phyloP scores from a whole-genome alignment of 768 basidiomycete genomes.

The Rhodosporidiobolus sp. region DNA sequence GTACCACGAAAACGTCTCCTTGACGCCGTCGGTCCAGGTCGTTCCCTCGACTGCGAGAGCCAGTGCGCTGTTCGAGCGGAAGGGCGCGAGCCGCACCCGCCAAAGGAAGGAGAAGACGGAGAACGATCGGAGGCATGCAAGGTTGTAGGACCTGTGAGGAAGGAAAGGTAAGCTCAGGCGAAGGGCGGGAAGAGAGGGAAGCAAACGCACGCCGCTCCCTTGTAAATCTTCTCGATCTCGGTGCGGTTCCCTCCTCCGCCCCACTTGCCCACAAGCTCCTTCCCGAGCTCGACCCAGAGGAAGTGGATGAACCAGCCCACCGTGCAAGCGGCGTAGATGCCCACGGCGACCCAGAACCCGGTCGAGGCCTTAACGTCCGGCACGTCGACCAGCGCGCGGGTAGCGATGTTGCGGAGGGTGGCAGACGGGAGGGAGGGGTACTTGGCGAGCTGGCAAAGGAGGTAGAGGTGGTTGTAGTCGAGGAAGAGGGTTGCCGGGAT shows the following conservation, averaged over 20 bases:
- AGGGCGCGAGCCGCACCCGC: conserved; percentile 20
- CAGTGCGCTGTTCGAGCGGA: conserved; percentile 1
- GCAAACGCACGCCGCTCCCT: conserved; percentile 21
- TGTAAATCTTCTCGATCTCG: conserved; percentile 32
- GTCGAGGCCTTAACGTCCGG: conserved; percentile 13
- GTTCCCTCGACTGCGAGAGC: conserved; percentile 9
- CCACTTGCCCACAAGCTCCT: conserved; percentile 14
- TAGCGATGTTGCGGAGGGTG: background rate
- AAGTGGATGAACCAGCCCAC: conserved; percentile 14
- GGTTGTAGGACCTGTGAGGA: conserved; percentile 10
- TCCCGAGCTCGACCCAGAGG: conserved; percentile 9
- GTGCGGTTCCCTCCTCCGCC: background rate
- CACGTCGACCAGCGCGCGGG: conserved; percentile 17
- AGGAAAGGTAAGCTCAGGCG: no score
- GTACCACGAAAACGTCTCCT: conserved; percentile 25
- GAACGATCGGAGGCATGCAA: conserved; percentile 20
- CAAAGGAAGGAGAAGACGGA: conserved; percentile 32
- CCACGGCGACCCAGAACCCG: conserved; percentile 30
- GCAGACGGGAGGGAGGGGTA: conserved; percentile 19
- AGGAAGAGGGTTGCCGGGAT: conserved; percentile 32
- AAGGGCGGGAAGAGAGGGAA: background rate
- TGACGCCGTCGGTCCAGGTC: conserved; percentile 11
- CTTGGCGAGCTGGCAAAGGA: conserved; percentile 26
- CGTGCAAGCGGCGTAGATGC: conserved; percentile 23
- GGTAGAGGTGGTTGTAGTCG: conserved; percentile 36